Evolutionary conservation across 345 rosid species (phyloP), one percentile per base, ranked within the genome.

Genomic region (Anastatica hierochuntica): DNA sequence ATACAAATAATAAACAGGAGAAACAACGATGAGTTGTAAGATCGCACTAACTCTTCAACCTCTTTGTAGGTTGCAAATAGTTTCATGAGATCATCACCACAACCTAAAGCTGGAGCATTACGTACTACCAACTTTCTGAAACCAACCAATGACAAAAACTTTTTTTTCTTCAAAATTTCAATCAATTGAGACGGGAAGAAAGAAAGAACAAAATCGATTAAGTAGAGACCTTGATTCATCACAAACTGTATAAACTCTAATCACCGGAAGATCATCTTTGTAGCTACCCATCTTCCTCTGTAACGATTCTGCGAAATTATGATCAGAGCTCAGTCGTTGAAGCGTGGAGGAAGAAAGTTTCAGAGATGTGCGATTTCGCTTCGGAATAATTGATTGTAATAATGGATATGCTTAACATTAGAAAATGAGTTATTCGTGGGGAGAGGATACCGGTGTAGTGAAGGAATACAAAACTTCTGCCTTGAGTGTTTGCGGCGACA

Each of bases 101-200:
- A 92, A 8, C 98, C 98, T 54, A 92, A 55, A n/a, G 95, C 79
- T 7, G 98, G 95, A 18, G 88, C 94, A 37, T 92, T 92, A 59
- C 82, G 83, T 42, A 85, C 94, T 17, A 88, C 70, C 71, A 89
- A 73, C 70, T 85, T 83, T 48, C 97, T 88, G 21, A 21, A 14
- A 42, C 13, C 30, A 54, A 16, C n/a, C n/a, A n/a, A n/a, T n/a
- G n/a, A 17, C 10, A 27, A 55, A 58, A 39, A 40, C 27, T 24
- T 24, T 3, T 4, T 4, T 4, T 24, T 24, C n/a, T 49, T 50
- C 14, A 16, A 40, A 43, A 13, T 59, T 44, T 13, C 8, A 54
- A 53, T 21, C 26, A 56, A 50, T 16, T 31, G 8, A 10, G 24
- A n/a, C n/a, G n/a, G n/a, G 10, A 18, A 49, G 16, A 10, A 19